Conservation (phyloP, 306 rosid species). For the Hippophae gyantsensis region DNA sequence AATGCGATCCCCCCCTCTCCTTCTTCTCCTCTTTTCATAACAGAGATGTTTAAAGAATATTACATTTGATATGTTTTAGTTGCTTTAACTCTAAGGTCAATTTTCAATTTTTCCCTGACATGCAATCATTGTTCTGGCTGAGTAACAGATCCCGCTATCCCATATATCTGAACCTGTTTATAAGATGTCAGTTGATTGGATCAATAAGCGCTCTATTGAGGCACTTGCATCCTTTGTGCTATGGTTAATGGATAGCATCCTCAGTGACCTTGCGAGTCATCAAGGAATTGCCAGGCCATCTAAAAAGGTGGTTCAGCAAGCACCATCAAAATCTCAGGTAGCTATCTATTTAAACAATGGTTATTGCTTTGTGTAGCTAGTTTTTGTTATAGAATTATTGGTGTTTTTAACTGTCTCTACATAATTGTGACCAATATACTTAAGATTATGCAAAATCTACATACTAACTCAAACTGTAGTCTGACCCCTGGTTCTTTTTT, state of each 20-base stretch:
- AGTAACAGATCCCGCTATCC: slow-evolving; percentile 48
- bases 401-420: no score
- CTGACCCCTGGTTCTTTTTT: no score
- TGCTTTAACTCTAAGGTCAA: not conserved
- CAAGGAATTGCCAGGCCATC: slow-evolving; percentile 51
- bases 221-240: slow-evolving; percentile 50
- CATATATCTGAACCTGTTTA: slow-evolving; percentile 50
- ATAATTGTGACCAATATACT: no score
- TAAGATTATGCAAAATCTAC: no score
- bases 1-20: no score
- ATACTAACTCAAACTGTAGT: no score
- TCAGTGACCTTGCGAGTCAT: slow-evolving; percentile 47
- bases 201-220: slow-evolving; percentile 39
- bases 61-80: not conserved
- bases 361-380: not conserved
- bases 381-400: no score
- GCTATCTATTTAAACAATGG: slow-evolving; percentile 6
- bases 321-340: slow-evolving; percentile 61
- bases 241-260: slow-evolving; percentile 58
- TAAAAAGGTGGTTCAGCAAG: slow-evolving; percentile 46
- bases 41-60: no score
- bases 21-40: no score
- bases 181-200: slow-evolving; percentile 60
- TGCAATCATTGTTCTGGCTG: slow-evolving; percentile 4
- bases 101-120: not conserved